Base-by-base conservation (phyloP, 805 yeast genomes). In the Suhomyces pyralidae region DNA sequence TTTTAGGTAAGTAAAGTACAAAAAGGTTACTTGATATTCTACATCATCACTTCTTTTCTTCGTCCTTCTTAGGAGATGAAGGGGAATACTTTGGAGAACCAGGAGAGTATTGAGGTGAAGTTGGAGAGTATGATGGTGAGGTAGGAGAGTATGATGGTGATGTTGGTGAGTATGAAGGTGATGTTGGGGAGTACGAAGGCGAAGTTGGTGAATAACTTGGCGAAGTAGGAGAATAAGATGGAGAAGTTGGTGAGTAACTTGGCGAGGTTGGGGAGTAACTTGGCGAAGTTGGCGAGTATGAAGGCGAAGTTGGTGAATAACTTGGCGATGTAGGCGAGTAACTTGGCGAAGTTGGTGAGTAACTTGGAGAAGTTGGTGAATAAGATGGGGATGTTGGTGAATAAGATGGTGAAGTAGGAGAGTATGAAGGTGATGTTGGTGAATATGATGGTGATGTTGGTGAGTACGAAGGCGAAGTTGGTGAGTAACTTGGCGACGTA, bases 401-500 rank as follows among this genome's bases (percentile, higher is more conserved):
- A 64, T 86, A 86, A 4, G 70, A 62, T 57, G 96, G 94, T 3
- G 88, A 82, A 0, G 94, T 88, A 48, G 96, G 96, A 2, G 85
- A 78, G 66, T 90, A 91, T 8, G 78, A 65, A 61, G 96, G 96
- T 0, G 92, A 84, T 0, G 96, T 88, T 56, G 96, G 86, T 0
- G 81, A 76, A 62, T 82, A 84, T 0, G 74, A 58, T 64, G 91
- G 84, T 0, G 92, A 84, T 0, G 90, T 84, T 51, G 96, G 96
- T 0, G 86, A 79, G 64, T 89, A 89, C 3, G 79, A 65, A 61
- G 96, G 93, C 7, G 85, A 79, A 0, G 92, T 84, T 47, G 92
- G 89, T 1, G 81, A 73, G 65, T 83, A 85, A 2, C 79, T 69
- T 58, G 85, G 84, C 25, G 83, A 77, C 7, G 85, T 76, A 56